Evolutionary conservation across 2,329 filamentous ascomycete species (phyloP).

Genomic region (Beauveria scarabaeidicola): DNA sequence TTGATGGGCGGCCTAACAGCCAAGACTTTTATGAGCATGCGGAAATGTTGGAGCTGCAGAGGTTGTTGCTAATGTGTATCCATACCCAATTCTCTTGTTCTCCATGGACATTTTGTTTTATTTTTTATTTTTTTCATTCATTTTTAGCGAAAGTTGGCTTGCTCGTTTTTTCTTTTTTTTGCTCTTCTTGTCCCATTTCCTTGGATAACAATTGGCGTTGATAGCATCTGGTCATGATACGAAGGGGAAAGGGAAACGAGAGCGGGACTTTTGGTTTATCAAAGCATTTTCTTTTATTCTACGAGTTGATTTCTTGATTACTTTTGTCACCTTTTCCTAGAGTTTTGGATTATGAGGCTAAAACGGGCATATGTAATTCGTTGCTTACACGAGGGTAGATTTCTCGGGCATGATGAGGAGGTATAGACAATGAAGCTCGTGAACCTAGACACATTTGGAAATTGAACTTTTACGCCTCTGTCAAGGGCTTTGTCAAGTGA

Average conservation of each 20-base stretch:
- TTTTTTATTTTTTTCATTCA: no score
- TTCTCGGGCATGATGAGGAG: neutral
- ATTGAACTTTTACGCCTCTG: no score
- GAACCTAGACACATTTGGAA: no score
- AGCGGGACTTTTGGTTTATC: neutral
- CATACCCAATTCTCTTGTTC: neutral
- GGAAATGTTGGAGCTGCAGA: neutral
- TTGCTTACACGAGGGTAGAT: no score
- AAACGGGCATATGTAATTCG: neutral
- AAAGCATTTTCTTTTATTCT: neutral
- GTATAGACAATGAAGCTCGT: no score
- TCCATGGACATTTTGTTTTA: neutral
- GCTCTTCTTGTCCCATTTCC: neutral
- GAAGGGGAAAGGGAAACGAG: neutral
- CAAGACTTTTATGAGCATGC: neutral
- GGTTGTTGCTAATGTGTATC: neutral
- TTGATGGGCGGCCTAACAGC: neutral
- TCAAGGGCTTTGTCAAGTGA: no score
- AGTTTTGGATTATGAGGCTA: neutral
- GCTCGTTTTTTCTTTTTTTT: neutral
- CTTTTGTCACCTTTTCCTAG: neutral
- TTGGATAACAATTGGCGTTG: neutral
- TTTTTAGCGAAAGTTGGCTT: neutral
- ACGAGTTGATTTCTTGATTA: neutral
- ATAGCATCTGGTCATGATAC: neutral